Evolutionary conservation across 768 basidiomycete genomes (phyloP).

Genomic region (Termitomyces sp.): DNA sequence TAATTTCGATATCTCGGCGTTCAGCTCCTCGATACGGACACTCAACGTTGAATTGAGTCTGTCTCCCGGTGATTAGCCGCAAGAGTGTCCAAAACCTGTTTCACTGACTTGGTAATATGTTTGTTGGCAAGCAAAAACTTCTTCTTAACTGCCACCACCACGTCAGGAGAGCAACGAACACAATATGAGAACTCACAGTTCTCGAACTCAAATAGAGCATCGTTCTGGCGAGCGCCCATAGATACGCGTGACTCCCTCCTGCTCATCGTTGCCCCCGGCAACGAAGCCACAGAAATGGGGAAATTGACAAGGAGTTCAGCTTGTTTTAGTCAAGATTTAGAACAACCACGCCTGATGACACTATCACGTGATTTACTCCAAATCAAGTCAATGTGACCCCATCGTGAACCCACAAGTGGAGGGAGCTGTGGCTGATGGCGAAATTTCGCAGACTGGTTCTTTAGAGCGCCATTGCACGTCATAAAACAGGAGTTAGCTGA

Average conservation of each 20-base stretch:
- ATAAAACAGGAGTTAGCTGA: constrained; percentile 1
- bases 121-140: constrained; percentile 88
- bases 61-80: background rate
- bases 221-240: constrained; percentile 62
- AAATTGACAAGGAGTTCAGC: constrained; percentile 10
- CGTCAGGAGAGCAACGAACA: constrained; percentile 16
- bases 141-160: constrained; percentile 72
- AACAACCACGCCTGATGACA: constrained; percentile 10
- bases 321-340: constrained; percentile 11
- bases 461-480: constrained; percentile 1
- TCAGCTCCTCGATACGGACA: constrained; percentile 79
- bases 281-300: constrained; percentile 15
- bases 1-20: constrained; percentile 76
- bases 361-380: constrained; percentile 20
- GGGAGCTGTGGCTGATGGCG: constrained; percentile 1
- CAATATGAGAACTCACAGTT: constrained; percentile 52
- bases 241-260: constrained; percentile 63
- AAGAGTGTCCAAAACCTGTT: background rate
- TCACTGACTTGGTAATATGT: constrained; percentile 81
- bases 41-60: constrained; percentile 86
- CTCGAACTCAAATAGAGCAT: constrained; percentile 81
- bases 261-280: constrained; percentile 38
- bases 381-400: constrained; percentile 8
- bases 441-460: background rate
- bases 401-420: constrained; percentile 3